Evolutionary conservation across 768 basidiomycete genomes (phyloP).

Genomic region (Leccinum ochraceum): DNA sequence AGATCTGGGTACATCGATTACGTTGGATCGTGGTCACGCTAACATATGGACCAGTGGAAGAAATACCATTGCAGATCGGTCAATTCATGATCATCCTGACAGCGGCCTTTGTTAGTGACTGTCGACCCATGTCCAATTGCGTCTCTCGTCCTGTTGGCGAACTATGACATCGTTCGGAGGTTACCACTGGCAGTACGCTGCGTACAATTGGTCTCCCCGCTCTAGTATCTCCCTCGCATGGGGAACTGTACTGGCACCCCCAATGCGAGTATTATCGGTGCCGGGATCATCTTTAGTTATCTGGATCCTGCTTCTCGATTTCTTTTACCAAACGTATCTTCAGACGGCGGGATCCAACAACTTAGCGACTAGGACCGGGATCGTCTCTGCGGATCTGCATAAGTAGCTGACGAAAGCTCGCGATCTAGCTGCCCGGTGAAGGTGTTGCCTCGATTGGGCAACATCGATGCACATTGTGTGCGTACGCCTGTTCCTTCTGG

Average conservation of each 20-base stretch:
- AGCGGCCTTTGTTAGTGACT: constrained; percentile 15
- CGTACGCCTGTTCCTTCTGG: background rate
- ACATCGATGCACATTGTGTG: background rate
- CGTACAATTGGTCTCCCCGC: constrained; percentile 18
- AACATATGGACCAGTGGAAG: constrained; percentile 20
- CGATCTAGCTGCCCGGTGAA: background rate
- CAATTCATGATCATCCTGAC: constrained; percentile 24
- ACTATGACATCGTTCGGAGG: background rate
- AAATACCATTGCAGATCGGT: constrained; percentile 24
- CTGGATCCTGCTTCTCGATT: constrained; percentile 21
- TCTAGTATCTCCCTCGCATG: constrained; percentile 13
- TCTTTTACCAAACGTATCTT: constrained; percentile 20
- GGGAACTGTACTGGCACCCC: constrained; percentile 18
- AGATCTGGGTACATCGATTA: constrained; percentile 14
- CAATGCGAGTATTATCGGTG: constrained; percentile 11
- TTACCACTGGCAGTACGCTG: too few relatives aligned
- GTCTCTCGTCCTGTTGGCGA: background rate
- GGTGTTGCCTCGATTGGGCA: background rate
- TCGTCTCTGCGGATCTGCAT: background rate
- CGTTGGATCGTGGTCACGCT: background rate
- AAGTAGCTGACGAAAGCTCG: background rate
- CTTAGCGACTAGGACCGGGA: background rate
- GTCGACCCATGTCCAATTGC: background rate
- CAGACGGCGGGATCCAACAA: constrained; percentile 5
- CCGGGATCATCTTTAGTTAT: constrained; percentile 18